Conservation (phyloP, 23 red algal genomes). For the Gracilaria caudata region DNA sequence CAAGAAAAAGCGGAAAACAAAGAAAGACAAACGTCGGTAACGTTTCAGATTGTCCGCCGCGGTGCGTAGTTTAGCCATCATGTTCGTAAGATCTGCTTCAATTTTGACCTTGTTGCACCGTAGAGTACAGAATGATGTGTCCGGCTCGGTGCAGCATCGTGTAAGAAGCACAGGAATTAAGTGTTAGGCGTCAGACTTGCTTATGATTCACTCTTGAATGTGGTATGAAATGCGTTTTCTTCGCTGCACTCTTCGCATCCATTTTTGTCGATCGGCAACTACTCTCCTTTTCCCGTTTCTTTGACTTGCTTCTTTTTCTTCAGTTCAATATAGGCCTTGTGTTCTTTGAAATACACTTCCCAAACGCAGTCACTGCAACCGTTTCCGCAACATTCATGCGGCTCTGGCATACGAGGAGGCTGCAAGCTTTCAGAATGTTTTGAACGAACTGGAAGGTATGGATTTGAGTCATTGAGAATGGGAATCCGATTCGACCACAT, state of each 20-base stretch:
- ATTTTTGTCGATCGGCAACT: not conserved
- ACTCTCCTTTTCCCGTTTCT: not conserved
- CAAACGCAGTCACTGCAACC: constrained; percentile 86
- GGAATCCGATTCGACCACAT: not conserved
- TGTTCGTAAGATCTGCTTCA: not conserved
- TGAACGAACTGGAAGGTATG: not conserved
- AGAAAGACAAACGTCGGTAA: constrained; percentile 1
- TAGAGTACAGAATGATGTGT: not conserved
- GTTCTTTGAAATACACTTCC: constrained; percentile 68
- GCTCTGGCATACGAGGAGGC: constrained; percentile 71
- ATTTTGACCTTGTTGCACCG: not conserved
- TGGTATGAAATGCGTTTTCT: not conserved
- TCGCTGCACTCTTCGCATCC: no score
- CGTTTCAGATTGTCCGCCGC: not conserved
- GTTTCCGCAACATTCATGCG: constrained; percentile 89
- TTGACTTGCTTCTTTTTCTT: constrained; percentile 22
- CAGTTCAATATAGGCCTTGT: constrained; percentile 43
- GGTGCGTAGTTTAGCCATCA: not conserved
- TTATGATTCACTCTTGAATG: not conserved
- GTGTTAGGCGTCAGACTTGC: not conserved
- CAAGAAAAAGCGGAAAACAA: constrained; percentile 42
- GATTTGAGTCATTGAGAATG: not conserved
- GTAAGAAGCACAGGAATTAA: not conserved
- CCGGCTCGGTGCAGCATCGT: not conserved
- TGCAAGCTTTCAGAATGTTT: not conserved